A percentile compares a stretch with the other conserved stretches of the same genome.
Evolutionary conservation across 768 basidiomycete species (phyloP).

Genomic region (Phallus indusiatus): DNA sequence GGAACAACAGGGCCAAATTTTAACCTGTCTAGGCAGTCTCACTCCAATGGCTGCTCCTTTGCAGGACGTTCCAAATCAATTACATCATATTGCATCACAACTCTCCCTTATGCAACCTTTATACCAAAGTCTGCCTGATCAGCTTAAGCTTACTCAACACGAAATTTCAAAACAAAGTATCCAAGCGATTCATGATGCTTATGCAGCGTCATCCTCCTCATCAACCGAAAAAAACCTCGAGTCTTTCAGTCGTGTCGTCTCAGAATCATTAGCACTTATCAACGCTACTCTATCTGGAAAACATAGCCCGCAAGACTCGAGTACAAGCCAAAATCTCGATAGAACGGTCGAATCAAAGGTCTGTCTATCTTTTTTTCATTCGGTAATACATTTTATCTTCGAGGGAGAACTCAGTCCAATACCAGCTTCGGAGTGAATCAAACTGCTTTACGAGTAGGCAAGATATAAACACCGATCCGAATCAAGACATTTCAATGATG

Average conservation of each 20-base stretch:
- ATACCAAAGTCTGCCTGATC: constrained; percentile 1
- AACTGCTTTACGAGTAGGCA: not conserved
- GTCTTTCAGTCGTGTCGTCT: not conserved
- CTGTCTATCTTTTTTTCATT: not conserved
- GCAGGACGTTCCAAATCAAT: constrained; percentile 2
- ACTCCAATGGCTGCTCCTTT: constrained; percentile 33
- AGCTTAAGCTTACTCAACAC: not conserved
- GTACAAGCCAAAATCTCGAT: not conserved
- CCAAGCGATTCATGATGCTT: not conserved
- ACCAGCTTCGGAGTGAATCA: not conserved
- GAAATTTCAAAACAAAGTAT: not conserved
- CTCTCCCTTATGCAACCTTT: not conserved
- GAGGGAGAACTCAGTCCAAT: not conserved
- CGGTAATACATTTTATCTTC: not conserved
- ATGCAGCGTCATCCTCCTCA: not conserved
- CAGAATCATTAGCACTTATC: not conserved
- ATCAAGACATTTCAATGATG: not conserved
- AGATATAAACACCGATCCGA: not conserved
- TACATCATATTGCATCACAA: not conserved
- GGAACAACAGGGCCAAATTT: constrained; percentile 48
- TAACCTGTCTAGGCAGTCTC: constrained; percentile 47
- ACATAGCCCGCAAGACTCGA: not conserved
- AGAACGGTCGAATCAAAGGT: not conserved
- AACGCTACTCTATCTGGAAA: not conserved
- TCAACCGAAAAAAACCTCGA: not conserved